Evolutionary conservation across 441 rosid genomes (phyloP).

Genomic region (Codiaeum variegatum): DNA sequence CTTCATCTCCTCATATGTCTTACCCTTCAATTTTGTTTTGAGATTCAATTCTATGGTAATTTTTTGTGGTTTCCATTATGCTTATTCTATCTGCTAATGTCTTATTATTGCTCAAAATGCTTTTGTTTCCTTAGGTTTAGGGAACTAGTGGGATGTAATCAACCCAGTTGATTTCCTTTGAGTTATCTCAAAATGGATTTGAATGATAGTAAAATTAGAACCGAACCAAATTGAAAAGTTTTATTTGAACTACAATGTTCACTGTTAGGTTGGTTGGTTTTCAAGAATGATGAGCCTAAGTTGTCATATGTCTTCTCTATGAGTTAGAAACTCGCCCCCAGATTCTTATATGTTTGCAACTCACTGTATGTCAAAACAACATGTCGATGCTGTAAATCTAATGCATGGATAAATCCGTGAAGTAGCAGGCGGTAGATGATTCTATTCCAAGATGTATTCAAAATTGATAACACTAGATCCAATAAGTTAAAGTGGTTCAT

Average conservation of each 20-base stretch:
- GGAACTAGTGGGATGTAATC: constrained; percentile 8
- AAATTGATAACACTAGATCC: background rate
- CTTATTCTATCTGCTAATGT: background rate
- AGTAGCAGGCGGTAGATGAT: background rate
- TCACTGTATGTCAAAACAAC: background rate
- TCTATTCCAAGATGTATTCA: background rate
- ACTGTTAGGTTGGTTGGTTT: background rate
- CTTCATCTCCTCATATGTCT: background rate
- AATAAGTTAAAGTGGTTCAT: background rate
- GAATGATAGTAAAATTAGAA: background rate
- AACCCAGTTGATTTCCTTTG: background rate
- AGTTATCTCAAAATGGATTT: background rate
- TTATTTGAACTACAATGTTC: background rate
- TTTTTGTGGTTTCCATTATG: background rate
- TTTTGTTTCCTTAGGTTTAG: background rate
- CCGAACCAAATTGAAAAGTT: background rate
- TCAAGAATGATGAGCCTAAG: background rate
- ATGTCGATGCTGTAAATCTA: background rate
- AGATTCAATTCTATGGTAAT: background rate
- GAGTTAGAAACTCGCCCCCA: background rate
- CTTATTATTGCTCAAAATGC: background rate
- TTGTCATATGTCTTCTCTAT: background rate
- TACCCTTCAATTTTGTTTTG: background rate
- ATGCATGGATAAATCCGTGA: background rate
- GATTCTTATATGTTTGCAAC: background rate